These are phyloP conservation scores for Starmerella khaoyaiensis DNA, from an alignment of 805 yeast genomes.

Conservation along the genomic window DNA sequence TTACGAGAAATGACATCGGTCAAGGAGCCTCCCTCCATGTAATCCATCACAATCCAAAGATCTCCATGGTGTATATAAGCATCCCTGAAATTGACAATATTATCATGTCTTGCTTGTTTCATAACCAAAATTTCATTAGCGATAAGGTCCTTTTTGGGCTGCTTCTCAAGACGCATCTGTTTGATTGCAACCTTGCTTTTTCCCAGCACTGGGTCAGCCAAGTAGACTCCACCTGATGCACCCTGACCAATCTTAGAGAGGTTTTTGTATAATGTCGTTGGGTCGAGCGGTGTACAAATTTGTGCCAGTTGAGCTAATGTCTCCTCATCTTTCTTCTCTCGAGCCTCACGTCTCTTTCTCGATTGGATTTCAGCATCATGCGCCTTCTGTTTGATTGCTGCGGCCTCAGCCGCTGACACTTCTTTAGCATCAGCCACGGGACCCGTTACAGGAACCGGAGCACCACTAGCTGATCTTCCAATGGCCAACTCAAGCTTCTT, in stretches of 20 bases:
- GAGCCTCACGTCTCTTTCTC: slow-evolving; percentile 53
- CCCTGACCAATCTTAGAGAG: slow-evolving; percentile 68
- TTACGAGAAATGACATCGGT: slow-evolving; percentile 91
- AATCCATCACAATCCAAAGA: slow-evolving; percentile 97
- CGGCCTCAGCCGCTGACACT: neutral
- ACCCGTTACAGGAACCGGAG: no score
- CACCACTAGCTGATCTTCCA: slow-evolving; percentile 2
- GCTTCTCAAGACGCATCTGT: slow-evolving; percentile 89
- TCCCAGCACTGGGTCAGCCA: slow-evolving; percentile 51
- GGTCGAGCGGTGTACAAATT: slow-evolving; percentile 79
- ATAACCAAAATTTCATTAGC: slow-evolving; percentile 91
- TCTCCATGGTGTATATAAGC: slow-evolving; percentile 50
- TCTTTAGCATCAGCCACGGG: neutral
- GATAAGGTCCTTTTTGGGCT: slow-evolving; percentile 89
- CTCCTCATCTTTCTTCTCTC: slow-evolving; percentile 57
- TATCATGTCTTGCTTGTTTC: slow-evolving; percentile 81
- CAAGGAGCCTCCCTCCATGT: slow-evolving; percentile 96
- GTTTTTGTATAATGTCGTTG: slow-evolving; percentile 52
- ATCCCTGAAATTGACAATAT: slow-evolving; percentile 88
- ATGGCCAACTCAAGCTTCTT: slow-evolving; percentile 16
- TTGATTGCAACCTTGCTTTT: slow-evolving; percentile 64
- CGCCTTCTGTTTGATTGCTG: neutral
- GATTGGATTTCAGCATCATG: neutral
- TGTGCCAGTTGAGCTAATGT: slow-evolving; percentile 55
- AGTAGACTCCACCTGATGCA: slow-evolving; percentile 85